phyloP scores from a whole-genome alignment of 225 moss, liverwort and hornwort genomes.

The Pseudoscleropodium purum region DNA sequence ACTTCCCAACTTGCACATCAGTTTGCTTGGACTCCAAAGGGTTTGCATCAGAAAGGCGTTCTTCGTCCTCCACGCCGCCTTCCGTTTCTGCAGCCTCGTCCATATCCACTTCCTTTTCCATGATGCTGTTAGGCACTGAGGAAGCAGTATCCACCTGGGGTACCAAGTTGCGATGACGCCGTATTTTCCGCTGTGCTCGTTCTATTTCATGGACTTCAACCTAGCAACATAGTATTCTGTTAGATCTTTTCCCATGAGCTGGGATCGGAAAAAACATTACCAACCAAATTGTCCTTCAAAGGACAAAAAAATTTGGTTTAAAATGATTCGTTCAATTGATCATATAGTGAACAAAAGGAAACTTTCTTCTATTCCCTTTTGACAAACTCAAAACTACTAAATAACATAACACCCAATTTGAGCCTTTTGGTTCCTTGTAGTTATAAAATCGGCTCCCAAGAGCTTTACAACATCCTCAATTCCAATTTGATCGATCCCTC shows the following conservation, averaged over 20 bases:
- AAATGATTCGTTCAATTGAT: not conserved
- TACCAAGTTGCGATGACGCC: constrained; percentile 38
- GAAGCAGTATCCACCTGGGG: constrained; percentile 11
- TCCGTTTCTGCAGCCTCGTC: not conserved
- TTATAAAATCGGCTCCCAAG: not conserved
- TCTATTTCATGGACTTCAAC: constrained; percentile 54
- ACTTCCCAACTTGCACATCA: not conserved
- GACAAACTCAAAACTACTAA: not conserved
- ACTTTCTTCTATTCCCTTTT: no score
- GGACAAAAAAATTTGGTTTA: not conserved
- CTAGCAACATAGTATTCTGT: constrained; percentile 6
- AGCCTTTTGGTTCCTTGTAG: not conserved
- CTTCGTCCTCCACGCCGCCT: not conserved
- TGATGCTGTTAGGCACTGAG: not conserved
- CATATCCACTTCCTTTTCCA: constrained; percentile 33
- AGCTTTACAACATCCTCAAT: not conserved
- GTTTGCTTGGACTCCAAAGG: not conserved
- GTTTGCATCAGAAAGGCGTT: not conserved
- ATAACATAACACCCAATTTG: not conserved
- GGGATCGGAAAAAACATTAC: not conserved
- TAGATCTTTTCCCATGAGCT: constrained; percentile 6
- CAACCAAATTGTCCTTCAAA: not conserved
- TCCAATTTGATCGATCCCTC: not conserved
- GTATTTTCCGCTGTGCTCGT: constrained; percentile 51
- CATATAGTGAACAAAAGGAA: not conserved